These are phyloP conservation scores for Gonapodya prolifera DNA, from an alignment of 192 early-diverging fungal genomes.

Conservation along the genomic window DNA sequence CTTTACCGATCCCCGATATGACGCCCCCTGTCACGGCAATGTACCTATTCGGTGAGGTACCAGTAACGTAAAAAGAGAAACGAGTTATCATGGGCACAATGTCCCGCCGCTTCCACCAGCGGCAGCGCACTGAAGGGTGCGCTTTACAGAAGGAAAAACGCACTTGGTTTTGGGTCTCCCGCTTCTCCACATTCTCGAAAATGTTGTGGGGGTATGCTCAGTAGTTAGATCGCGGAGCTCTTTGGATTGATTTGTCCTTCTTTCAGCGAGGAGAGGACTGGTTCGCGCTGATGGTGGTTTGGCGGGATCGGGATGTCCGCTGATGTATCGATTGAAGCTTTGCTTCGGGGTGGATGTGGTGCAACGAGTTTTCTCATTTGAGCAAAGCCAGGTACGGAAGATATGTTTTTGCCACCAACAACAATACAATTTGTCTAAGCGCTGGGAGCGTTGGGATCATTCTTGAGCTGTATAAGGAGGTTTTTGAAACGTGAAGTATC, in stretches of 20 bases:
- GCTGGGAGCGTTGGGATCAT: neutral
- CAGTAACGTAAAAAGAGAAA: neutral
- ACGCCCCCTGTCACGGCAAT: constrained; percentile 96
- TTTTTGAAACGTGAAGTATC: neutral
- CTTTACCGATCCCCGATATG: constrained; percentile 98
- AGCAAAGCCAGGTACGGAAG: too few relatives aligned
- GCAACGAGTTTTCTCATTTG: too few relatives aligned
- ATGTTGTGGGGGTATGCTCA: too few relatives aligned
- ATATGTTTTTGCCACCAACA: too few relatives aligned
- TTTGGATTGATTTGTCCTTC: too few relatives aligned
- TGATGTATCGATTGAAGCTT: too few relatives aligned
- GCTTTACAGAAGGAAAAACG: neutral
- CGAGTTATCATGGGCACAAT: neutral
- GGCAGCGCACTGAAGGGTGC: neutral
- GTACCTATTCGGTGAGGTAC: constrained; percentile 58
- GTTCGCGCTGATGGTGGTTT: too few relatives aligned
- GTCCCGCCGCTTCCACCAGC: neutral
- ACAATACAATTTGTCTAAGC: too few relatives aligned
- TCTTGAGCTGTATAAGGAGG: neutral
- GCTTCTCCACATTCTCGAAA: neutral
- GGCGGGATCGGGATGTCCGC: too few relatives aligned
- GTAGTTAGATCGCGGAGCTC: too few relatives aligned
- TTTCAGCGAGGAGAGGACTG: too few relatives aligned
- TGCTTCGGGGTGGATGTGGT: too few relatives aligned
- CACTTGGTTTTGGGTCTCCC: neutral